phyloP scores from a whole-genome alignment of 2,329 filamentous ascomycete genomes.

The Cladosporium sp. region DNA sequence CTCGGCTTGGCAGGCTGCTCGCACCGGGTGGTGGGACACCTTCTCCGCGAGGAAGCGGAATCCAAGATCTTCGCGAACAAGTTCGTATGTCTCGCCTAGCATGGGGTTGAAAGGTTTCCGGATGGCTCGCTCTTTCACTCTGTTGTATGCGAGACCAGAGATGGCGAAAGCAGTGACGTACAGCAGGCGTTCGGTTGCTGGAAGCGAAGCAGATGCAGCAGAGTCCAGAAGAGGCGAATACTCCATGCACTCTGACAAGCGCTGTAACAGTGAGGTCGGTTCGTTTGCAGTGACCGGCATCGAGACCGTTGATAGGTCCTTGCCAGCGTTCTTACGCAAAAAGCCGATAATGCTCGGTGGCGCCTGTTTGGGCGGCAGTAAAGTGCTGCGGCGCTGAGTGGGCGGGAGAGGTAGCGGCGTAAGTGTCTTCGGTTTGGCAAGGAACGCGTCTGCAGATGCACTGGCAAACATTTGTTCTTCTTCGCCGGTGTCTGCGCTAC shows the following conservation, averaged over 20 bases:
- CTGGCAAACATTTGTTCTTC: slow-evolving; percentile 11
- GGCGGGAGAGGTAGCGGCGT: slow-evolving; percentile 68
- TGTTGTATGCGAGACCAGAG: slow-evolving; percentile 74
- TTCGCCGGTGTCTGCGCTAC: slow-evolving; percentile 44
- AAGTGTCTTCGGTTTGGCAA: slow-evolving; percentile 69
- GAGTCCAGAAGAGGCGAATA: slow-evolving; percentile 81
- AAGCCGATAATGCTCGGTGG: slow-evolving; percentile 93
- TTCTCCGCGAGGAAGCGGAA: slow-evolving; percentile 95
- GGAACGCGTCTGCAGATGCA: slow-evolving; percentile 55
- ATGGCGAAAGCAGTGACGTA: slow-evolving; percentile 88
- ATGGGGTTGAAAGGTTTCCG: slow-evolving; percentile 97
- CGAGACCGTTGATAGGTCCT: slow-evolving; percentile 91
- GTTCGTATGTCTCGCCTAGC: slow-evolving; percentile 91
- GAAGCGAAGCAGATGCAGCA: slow-evolving; percentile 50
- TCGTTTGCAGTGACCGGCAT: slow-evolving; percentile 98
- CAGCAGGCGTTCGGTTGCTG: slow-evolving; percentile 67
- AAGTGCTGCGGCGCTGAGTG: slow-evolving; percentile 63
- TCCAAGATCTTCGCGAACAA: slow-evolving; percentile 80
- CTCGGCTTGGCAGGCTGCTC: slow-evolving; percentile 91
- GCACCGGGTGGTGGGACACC: slow-evolving; percentile 85
- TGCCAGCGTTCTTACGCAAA: slow-evolving; percentile 94
- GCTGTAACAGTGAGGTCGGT: slow-evolving; percentile 80
- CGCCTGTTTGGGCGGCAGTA: slow-evolving; percentile 69
- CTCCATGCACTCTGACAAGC: slow-evolving; percentile 84
- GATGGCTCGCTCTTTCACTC: slow-evolving; percentile 84